A percentile compares a stretch with the other conserved stretches of the same genome.
Conservation (phyloP, 2,329 filamentous ascomycete species). For the Alternaria sp. region DNA sequence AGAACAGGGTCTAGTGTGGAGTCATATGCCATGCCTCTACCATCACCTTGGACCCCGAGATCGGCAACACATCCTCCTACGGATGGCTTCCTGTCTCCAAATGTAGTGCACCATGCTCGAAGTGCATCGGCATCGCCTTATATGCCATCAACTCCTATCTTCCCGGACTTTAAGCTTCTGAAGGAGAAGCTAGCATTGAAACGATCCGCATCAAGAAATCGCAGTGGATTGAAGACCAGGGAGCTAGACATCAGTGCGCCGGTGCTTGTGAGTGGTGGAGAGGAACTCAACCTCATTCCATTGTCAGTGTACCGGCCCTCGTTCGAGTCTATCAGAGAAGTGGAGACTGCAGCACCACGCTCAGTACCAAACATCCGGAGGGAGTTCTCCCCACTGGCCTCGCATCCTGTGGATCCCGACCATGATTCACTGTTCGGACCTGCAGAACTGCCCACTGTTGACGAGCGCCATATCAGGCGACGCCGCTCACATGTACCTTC, state of each 20-base stretch:
- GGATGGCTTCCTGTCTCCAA: slow-evolving; percentile 34
- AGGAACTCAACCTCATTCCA: slow-evolving; percentile 41
- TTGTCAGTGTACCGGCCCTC: slow-evolving; percentile 44
- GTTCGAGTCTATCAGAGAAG: slow-evolving; percentile 27
- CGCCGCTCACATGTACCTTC: slow-evolving; percentile 35
- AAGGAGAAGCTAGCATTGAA: slow-evolving; percentile 46
- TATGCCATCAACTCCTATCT: slow-evolving; percentile 38
- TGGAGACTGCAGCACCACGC: slow-evolving; percentile 10
- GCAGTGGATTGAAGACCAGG: slow-evolving; percentile 34
- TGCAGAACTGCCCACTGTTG: slow-evolving; percentile 19
- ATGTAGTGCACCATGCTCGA: slow-evolving; percentile 38
- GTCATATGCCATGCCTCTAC: slow-evolving; percentile 29
- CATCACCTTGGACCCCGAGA: slow-evolving; percentile 35
- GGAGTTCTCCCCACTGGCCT: slow-evolving; percentile 45
- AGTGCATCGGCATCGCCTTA: slow-evolving; percentile 45
- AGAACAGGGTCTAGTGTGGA: slow-evolving; percentile 28
- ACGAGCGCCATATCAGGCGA: slow-evolving; percentile 25
- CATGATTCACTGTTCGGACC: slow-evolving; percentile 28
- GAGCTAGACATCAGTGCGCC: slow-evolving; percentile 47
- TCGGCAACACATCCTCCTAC: slow-evolving; percentile 44
- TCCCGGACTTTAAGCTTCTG: slow-evolving; percentile 44
- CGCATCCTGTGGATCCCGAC: slow-evolving; percentile 42
- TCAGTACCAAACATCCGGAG: slow-evolving; percentile 28
- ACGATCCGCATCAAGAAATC: slow-evolving; percentile 35
- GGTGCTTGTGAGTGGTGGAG: slow-evolving; percentile 44